Conservation (phyloP, 2,329 filamentous ascomycete genomes). For the Malbranchea cinnamomea region DNA sequence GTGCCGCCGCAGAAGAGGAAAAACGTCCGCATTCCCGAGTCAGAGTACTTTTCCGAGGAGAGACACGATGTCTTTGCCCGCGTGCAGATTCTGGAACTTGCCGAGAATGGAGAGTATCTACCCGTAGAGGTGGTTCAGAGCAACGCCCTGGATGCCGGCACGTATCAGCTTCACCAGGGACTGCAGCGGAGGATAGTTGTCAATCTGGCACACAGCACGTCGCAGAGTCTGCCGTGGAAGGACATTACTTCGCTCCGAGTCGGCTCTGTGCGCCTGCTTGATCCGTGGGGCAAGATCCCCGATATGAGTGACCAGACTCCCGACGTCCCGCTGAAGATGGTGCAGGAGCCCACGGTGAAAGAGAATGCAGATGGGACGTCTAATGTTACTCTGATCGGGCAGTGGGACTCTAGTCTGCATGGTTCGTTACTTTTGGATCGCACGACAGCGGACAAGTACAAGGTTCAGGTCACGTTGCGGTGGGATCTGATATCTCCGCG, state of each 20-base stretch:
- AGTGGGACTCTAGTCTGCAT: slow-evolving; percentile 95
- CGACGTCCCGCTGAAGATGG: slow-evolving; percentile 62
- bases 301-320: slow-evolving; percentile 58
- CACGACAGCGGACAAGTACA: slow-evolving; percentile 81
- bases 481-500: slow-evolving; percentile 80
- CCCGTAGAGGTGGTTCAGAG: slow-evolving; percentile 87
- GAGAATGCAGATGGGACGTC: slow-evolving; percentile 82
- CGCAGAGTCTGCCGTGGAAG: slow-evolving; percentile 76
- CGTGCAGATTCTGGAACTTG: slow-evolving; percentile 78
- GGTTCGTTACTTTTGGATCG: slow-evolving; percentile 86
- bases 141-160: slow-evolving; percentile 69
- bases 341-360: slow-evolving; percentile 63
- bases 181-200: slow-evolving; percentile 78
- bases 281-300: slow-evolving; percentile 70
- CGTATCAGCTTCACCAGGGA: slow-evolving; percentile 90
- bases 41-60: slow-evolving; percentile 85
- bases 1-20: slow-evolving; percentile 42
- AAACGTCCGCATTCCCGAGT: slow-evolving; percentile 63
- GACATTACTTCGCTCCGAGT: slow-evolving; percentile 64
- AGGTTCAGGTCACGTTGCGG: slow-evolving; percentile 69
- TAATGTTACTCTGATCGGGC: slow-evolving; percentile 70
- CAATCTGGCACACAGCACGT: slow-evolving; percentile 80
- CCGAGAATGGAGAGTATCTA: slow-evolving; percentile 78
- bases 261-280: slow-evolving; percentile 67
- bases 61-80: slow-evolving; percentile 83